Evolutionary conservation across 495 filamentous ascomycete species (phyloP).

Genomic region (Aspergillus conjunctus): DNA sequence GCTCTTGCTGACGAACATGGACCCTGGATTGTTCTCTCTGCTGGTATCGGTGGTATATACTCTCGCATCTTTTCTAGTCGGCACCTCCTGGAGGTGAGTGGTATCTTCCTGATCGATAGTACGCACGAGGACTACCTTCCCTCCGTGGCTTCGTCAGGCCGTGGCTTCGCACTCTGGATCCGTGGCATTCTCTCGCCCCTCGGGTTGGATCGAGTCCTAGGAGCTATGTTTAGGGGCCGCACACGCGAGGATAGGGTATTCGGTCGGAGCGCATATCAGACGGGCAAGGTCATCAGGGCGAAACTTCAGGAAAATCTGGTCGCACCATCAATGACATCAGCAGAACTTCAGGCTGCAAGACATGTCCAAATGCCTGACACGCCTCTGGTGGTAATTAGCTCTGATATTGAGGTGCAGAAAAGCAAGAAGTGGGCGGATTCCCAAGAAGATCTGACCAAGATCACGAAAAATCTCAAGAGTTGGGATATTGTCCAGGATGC

Average conservation of each 20-base stretch:
- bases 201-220: constrained; percentile 75
- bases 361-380: constrained; percentile 74
- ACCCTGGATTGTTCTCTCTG: constrained; percentile 74
- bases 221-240: constrained; percentile 76
- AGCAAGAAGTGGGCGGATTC: constrained; percentile 73
- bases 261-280: constrained; percentile 75
- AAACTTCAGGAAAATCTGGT: constrained; percentile 93
- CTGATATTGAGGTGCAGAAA: constrained; percentile 58
- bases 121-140: constrained; percentile 82
- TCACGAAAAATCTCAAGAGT: constrained; percentile 72
- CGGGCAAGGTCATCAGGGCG: constrained; percentile 78
- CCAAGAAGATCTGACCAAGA: constrained; percentile 77
- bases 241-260: constrained; percentile 81
- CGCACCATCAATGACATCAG: constrained; percentile 75
- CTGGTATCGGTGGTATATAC: constrained; percentile 82
- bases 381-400: constrained; percentile 80
- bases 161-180: constrained; percentile 84
- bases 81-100: constrained; percentile 68
- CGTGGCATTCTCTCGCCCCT: constrained; percentile 82
- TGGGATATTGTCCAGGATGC: constrained; percentile 89
- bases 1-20: constrained; percentile 77
- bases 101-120: constrained; percentile 83
- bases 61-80: constrained; percentile 85
- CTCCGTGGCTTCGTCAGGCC: constrained; percentile 61
- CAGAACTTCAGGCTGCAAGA: constrained; percentile 73